phyloP scores from a whole-genome alignment of 139 green algal species.

The Micractinium sp. region DNA sequence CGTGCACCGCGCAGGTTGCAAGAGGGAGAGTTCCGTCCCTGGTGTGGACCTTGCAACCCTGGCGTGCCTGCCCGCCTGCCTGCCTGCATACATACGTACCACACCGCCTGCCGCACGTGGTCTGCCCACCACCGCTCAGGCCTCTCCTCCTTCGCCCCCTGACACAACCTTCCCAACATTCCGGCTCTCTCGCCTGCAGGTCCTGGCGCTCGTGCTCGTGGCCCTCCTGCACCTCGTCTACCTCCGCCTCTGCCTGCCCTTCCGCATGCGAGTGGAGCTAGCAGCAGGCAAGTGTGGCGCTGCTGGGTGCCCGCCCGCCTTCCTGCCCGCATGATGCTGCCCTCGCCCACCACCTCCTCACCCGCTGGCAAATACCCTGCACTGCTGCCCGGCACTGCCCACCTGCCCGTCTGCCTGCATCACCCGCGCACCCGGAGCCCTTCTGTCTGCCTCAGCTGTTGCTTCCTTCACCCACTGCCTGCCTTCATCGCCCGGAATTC shows the following conservation, averaged over 20 bases:
- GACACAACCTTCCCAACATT: neutral
- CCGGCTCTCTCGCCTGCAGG: constrained; percentile 5
- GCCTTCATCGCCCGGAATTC: too few species aligned
- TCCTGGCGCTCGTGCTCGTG: constrained; percentile 46
- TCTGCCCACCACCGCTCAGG: neutral
- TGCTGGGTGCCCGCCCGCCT: neutral
- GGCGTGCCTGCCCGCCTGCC: neutral
- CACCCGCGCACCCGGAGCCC: neutral
- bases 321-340: neutral
- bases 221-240: constrained; percentile 47
- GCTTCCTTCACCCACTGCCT: neutral
- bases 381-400: too few species aligned
- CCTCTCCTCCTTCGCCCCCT: neutral
- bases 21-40: too few species aligned
- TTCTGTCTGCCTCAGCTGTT: neutral
- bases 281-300: neutral
- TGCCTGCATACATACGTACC: neutral
- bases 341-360: too few species aligned
- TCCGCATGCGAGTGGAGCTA: constrained; percentile 46
- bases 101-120: neutral
- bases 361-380: too few species aligned
- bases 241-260: constrained; percentile 49
- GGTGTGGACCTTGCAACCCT: too few species aligned
- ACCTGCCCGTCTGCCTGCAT: neutral
- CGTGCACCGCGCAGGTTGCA: too few species aligned